These are phyloP conservation scores for Scutellaria baicalensis DNA, from an alignment of 257 asterid species.

Conservation along the genomic window DNA sequence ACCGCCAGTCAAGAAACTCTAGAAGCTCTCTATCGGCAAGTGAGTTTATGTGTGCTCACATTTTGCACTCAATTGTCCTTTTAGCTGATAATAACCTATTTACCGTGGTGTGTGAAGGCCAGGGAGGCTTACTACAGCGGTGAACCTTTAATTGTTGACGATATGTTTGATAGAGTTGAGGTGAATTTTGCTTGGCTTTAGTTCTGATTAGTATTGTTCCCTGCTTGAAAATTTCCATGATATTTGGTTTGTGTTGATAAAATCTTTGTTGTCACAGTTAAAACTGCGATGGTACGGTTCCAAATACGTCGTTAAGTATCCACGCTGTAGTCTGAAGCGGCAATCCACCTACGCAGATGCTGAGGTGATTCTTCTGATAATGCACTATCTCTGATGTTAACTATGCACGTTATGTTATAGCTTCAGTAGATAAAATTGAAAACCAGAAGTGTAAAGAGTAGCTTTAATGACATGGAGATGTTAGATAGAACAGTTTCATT, in stretches of 20 bases:
- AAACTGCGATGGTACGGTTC: conserved; percentile 86
- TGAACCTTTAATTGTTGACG: conserved; percentile 83
- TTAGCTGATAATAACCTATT: not conserved
- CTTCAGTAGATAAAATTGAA: not conserved
- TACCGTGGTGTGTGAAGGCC: conserved; percentile 39
- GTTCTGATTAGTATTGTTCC: conserved; percentile 1
- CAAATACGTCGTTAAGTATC: conserved; percentile 82
- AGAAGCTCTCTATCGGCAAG: conserved; percentile 94
- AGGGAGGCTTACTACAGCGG: conserved; percentile 87
- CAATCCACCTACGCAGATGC: conserved; percentile 97
- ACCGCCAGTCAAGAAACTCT: conserved; percentile 84
- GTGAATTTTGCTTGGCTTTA: conserved; percentile 24
- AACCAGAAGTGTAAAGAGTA: not conserved
- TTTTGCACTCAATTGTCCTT: not conserved
- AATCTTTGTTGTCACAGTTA: conserved; percentile 36
- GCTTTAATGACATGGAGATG: not conserved
- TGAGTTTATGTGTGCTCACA: not conserved
- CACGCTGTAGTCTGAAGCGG: conserved; percentile 84
- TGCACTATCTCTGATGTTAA: not conserved
- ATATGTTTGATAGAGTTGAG: conserved; percentile 96
- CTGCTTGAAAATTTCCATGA: not conserved
- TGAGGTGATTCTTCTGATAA: conserved; percentile 50
- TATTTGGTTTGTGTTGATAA: conserved; percentile 9
- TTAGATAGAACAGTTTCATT: no score
- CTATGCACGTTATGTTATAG: not conserved